phyloP scores from a whole-genome alignment of 2,329 filamentous ascomycete species.

The Scolecobasidium constrictum region DNA sequence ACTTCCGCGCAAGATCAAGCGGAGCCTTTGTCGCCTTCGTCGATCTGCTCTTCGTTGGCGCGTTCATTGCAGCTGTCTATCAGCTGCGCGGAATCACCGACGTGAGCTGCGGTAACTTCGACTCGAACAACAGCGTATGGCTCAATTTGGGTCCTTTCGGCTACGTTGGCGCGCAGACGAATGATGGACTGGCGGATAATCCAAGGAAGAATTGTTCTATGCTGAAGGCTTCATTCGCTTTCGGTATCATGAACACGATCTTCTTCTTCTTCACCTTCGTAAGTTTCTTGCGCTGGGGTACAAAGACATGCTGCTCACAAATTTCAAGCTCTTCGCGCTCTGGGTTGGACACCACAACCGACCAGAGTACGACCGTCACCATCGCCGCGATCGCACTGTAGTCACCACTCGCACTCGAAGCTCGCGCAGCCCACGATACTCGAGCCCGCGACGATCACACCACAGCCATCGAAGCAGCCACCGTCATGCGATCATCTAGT shows the following conservation, averaged over 20 bases:
- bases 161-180: constrained; percentile 35
- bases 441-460: constrained; percentile 26
- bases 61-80: constrained; percentile 52
- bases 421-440: constrained; percentile 15
- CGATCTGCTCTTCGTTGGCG: constrained; percentile 51
- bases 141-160: constrained; percentile 53
- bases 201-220: constrained; percentile 74
- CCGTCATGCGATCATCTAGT: constrained; percentile 1
- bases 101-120: constrained; percentile 52
- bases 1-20: constrained; percentile 47
- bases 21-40: constrained; percentile 49
- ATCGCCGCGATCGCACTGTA: constrained; percentile 15
- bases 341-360: constrained; percentile 36
- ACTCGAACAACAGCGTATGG: constrained; percentile 35
- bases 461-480: constrained; percentile 21
- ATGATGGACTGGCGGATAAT: constrained; percentile 39
- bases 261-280: constrained; percentile 71
- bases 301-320: neutral
- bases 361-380: constrained; percentile 32
- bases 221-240: constrained; percentile 82
- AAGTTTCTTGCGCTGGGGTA: no score
- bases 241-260: constrained; percentile 78
- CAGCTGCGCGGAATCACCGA: constrained; percentile 44
- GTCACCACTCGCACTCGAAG: constrained; percentile 22
- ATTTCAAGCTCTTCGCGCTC: constrained; percentile 48